These are phyloP conservation scores for Bertia moriformis DNA, from an alignment of 2,329 filamentous ascomycete species.

Conservation along the genomic window DNA sequence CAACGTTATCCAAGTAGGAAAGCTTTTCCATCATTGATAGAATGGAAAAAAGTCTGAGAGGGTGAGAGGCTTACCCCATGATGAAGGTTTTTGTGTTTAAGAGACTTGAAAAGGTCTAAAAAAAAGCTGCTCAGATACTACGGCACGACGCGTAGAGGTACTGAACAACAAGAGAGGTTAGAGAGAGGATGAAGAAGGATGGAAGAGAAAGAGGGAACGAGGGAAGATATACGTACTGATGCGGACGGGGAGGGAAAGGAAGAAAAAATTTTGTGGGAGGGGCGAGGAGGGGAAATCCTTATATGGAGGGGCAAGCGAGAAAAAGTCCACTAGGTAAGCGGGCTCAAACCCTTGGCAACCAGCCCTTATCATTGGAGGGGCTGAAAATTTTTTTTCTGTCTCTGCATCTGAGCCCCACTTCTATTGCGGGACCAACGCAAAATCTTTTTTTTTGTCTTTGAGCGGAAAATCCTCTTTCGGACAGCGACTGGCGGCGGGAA, in stretches of 20 bases:
- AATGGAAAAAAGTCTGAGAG: not conserved
- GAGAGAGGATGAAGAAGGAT: constrained; percentile 9
- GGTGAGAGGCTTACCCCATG: constrained; percentile 18
- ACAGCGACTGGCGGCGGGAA: constrained; percentile 5
- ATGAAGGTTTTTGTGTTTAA: constrained; percentile 25
- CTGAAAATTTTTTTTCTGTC: no score
- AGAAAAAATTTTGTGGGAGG: constrained; percentile 16
- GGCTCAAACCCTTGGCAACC: constrained; percentile 16
- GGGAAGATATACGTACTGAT: constrained; percentile 26
- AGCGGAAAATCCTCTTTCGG: not conserved
- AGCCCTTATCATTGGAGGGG: constrained; percentile 12
- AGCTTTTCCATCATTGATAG: not conserved
- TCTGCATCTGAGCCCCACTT: constrained; percentile 12
- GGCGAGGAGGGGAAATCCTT: constrained; percentile 25
- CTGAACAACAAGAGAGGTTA: constrained; percentile 16
- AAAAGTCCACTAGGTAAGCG: constrained; percentile 16
- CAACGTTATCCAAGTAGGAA: not conserved
- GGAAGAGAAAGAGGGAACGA: constrained; percentile 8
- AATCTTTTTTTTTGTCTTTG: constrained; percentile 12
- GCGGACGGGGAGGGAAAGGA: constrained; percentile 20
- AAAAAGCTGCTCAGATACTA: constrained; percentile 32
- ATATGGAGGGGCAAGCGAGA: constrained; percentile 28
- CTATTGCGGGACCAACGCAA: constrained; percentile 11
- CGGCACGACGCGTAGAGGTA: constrained; percentile 32
- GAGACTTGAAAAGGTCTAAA: constrained; percentile 25